These are phyloP conservation scores for Verticillium longisporum DNA, from an alignment of 2,329 filamentous ascomycete genomes.

Conservation along the genomic window DNA sequence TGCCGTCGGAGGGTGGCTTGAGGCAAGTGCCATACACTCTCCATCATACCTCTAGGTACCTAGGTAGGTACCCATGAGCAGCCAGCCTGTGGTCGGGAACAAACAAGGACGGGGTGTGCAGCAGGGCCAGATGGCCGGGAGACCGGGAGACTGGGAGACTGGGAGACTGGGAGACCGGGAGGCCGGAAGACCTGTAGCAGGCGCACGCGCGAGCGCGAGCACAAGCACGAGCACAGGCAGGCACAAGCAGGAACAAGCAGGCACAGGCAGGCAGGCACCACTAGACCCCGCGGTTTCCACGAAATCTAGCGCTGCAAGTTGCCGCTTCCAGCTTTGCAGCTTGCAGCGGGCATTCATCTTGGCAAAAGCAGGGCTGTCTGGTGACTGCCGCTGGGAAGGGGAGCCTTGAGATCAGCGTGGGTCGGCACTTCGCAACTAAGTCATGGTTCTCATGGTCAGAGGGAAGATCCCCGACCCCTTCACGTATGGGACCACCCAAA, in stretches of 20 bases:
- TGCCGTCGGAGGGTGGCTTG: too few species aligned
- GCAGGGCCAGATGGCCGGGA: too few species aligned
- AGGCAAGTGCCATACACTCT: too few species aligned
- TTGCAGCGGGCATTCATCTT: background rate
- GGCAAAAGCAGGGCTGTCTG: background rate
- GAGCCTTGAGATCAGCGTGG: background rate
- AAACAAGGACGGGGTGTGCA: too few species aligned
- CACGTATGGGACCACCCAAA: background rate
- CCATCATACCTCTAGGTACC: too few species aligned
- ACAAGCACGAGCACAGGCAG: too few species aligned
- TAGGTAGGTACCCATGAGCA: background rate
- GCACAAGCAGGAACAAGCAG: too few species aligned
- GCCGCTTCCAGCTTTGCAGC: background rate
- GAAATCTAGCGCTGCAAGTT: background rate
- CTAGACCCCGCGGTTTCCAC: background rate
- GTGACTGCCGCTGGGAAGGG: background rate
- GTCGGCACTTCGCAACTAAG: background rate
- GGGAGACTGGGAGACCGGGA: background rate
- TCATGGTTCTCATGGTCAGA: background rate
- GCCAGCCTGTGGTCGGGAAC: too few species aligned
- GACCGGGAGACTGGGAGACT: background rate
- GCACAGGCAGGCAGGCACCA: too few species aligned
- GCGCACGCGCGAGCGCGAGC: too few species aligned
- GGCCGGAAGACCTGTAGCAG: too few species aligned
- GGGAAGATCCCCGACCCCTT: background rate